phyloP scores from a whole-genome alignment of 2,329 filamentous ascomycete genomes.

The Alternaria sp. region DNA sequence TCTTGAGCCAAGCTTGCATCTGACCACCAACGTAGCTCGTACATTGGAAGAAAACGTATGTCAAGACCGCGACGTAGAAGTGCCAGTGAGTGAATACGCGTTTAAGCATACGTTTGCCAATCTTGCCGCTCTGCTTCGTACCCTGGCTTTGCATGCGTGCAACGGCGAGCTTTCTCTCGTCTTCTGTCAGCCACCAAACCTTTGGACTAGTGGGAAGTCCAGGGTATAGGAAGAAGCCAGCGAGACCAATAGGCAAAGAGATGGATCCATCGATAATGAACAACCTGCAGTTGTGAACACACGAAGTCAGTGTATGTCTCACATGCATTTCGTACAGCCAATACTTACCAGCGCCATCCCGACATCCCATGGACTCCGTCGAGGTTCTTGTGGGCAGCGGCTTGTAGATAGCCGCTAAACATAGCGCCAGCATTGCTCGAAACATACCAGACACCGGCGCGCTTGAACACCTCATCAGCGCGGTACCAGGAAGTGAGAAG shows the following conservation, averaged over 20 bases:
- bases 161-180: conserved; percentile 32
- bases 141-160: conserved; percentile 32
- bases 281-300: conserved; percentile 43
- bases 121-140: conserved; percentile 47
- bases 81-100: conserved; percentile 57
- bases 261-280: conserved; percentile 66
- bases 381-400: conserved; percentile 59
- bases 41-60: conserved; percentile 49
- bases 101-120: conserved; percentile 55
- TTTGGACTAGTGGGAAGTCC: conserved; percentile 58
- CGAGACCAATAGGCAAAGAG: conserved; percentile 61
- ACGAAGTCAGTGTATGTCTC: not conserved
- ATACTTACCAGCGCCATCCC: conserved; percentile 53
- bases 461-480: conserved; percentile 57
- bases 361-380: conserved; percentile 49
- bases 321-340: not conserved
- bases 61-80: conserved; percentile 58
- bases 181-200: conserved; percentile 56
- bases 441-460: conserved; percentile 61
- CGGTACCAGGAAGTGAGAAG: conserved; percentile 50
- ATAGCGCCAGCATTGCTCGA: conserved; percentile 60
- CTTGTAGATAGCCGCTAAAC: conserved; percentile 64
- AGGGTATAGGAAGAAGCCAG: conserved; percentile 62
- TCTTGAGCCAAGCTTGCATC: conserved; percentile 62
- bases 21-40: conserved; percentile 55